phyloP scores from a whole-genome alignment of 345 rosid genomes.

The Garcia nutans region DNA sequence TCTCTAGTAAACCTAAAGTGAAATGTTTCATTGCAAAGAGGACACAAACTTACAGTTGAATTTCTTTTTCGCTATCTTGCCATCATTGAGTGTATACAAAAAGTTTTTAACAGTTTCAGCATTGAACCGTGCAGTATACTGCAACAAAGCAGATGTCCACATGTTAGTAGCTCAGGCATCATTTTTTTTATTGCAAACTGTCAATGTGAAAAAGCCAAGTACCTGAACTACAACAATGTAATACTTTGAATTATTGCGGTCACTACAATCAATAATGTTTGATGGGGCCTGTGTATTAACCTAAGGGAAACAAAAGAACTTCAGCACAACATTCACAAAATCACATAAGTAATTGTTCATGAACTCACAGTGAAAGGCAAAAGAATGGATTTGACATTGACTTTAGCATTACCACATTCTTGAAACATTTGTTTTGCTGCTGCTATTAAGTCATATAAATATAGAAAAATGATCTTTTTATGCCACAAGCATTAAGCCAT shows the following conservation, averaged over 20 bases:
- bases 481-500: background rate
- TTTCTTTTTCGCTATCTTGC: slow-evolving; percentile 76
- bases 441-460: background rate
- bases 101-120: slow-evolving; percentile 75
- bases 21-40: background rate
- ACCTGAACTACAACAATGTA: slow-evolving; percentile 88
- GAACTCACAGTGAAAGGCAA: background rate
- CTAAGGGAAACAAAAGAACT: slow-evolving; percentile 34
- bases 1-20: background rate
- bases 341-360: background rate
- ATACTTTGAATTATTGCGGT: slow-evolving; percentile 76
- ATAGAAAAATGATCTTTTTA: background rate
- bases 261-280: slow-evolving; percentile 62
- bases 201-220: background rate
- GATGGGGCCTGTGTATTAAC: slow-evolving; percentile 81
- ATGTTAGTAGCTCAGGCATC: slow-evolving; percentile 3
- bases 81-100: slow-evolving; percentile 61
- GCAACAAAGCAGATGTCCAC: slow-evolving; percentile 24
- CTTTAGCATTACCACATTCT: background rate
- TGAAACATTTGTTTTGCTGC: background rate
- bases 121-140: slow-evolving; percentile 81
- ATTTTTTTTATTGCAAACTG: slow-evolving; percentile 3
- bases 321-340: slow-evolving; percentile 15
- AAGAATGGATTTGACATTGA: background rate
- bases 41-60: slow-evolving; percentile 63